Evolutionary conservation across 23 red algal genomes (phyloP).

Genomic region (Gracilaria domingensis): DNA sequence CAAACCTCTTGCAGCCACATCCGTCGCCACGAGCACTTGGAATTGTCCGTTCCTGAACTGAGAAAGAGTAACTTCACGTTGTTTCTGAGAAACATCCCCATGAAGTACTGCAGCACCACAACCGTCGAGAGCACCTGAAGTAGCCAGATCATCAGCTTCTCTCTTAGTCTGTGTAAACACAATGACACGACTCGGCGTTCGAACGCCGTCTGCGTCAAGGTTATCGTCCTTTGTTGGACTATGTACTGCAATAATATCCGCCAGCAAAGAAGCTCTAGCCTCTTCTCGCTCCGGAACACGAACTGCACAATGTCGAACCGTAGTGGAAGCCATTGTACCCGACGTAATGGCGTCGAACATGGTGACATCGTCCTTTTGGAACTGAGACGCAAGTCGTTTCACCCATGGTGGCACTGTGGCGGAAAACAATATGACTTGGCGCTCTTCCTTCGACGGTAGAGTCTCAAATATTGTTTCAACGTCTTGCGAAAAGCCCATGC

Average conservation of each 20-base stretch:
- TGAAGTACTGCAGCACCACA: constrained; percentile 93
- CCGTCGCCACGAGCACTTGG: constrained; percentile 94
- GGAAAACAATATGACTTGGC: constrained; percentile 94
- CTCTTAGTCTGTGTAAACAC: constrained; percentile 97
- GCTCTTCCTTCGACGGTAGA: constrained; percentile 57
- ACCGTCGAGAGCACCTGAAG: constrained; percentile 75
- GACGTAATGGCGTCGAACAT: constrained; percentile 83
- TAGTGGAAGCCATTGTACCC: constrained; percentile 83
- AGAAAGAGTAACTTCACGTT: constrained; percentile 88
- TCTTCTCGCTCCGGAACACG: constrained; percentile 81
- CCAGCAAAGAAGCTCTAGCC: constrained; percentile 77
- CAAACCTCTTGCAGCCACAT: constrained; percentile 96
- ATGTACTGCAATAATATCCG: constrained; percentile 82
- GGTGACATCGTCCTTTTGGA: constrained; percentile 82
- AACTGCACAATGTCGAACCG: constrained; percentile 91
- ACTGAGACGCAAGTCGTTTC: constrained; percentile 82
- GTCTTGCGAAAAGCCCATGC: constrained; percentile 98
- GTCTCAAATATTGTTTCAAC: constrained; percentile 88
- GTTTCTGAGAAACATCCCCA: constrained; percentile 94
- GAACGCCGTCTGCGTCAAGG: background rate
- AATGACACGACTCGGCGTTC: constrained; percentile 79
- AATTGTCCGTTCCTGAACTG: constrained; percentile 94
- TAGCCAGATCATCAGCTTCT: constrained; percentile 94
- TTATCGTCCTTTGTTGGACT: constrained; percentile 5
- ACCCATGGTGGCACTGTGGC: constrained; percentile 98